Base-by-base conservation (phyloP, 192 early-diverging fungal genomes). In the Podila epicladia region DNA sequence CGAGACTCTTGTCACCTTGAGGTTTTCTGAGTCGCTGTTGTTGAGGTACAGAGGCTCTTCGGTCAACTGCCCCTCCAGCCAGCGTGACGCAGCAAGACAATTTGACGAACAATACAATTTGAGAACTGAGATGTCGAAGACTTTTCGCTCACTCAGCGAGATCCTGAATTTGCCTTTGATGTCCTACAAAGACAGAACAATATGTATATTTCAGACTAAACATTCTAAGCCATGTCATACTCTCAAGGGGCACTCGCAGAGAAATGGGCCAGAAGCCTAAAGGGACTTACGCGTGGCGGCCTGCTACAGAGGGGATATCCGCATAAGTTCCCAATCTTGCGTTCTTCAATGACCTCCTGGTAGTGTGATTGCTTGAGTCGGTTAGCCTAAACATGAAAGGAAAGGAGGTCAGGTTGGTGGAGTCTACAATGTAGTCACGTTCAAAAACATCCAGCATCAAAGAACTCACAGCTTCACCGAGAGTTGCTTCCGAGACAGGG, bases 271-370 rank as follows among this genome's bases (percentile, higher is more conserved):
- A 20, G 15, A 22, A 19, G 2, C 7, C 15, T 5, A 15, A 51
- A 65, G 28, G 15, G 33, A 71, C 82, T 31, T 79, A 89, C 87
- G 38, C 69, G 82, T 32, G 73, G 83, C 17, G 73, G 57, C 15
- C 85, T 73, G n/a, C 62, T 55, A 75, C 96, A 97, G 20, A 97
- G 75, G 28, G 96, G 94, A 65, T 96, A 97, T 2, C 94, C 96
- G 71, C 96, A 97, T 20, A 91, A 69, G 15, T 87, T 85, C 55
- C 84, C 86, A 1, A 93, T 80, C 20, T 86, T 83, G 3, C 95
- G 86, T 87, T 97, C 95, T 59, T 89, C 88, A 60, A 96, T 77
- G 22, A 94, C 79, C 48, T 93, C 93, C 24, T 85, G 75, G 67
- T 92, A 96, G 41, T 91, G 87, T 9, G 84, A 82, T 15, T 90